These are phyloP conservation scores for Picochlorum costavermella DNA, from an alignment of 139 green algal genomes.

Conservation along the genomic window DNA sequence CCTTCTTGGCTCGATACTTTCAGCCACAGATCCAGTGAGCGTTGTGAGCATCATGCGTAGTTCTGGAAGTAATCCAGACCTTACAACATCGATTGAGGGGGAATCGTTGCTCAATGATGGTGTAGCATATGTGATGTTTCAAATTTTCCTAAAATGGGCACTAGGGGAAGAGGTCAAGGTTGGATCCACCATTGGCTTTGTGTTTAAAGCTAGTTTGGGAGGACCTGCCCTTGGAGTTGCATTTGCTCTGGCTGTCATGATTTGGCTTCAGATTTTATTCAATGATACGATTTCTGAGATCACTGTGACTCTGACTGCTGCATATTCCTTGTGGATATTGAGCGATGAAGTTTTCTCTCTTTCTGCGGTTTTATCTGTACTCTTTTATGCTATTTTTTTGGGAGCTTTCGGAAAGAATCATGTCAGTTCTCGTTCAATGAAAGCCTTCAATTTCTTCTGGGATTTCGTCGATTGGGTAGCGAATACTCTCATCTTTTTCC, in stretches of 20 bases:
- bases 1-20: conserved; percentile 55
- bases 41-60: conserved; percentile 51
- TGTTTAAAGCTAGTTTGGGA: conserved; percentile 35
- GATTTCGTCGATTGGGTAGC: conserved; percentile 50
- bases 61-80: background rate
- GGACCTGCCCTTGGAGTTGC: conserved; percentile 37
- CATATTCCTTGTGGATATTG: conserved; percentile 44
- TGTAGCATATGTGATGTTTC: conserved; percentile 57
- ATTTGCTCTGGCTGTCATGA: conserved; percentile 31
- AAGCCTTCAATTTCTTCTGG: conserved; percentile 45
- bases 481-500: conserved; percentile 68
- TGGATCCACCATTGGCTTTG: conserved; percentile 21
- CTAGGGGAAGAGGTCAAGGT: conserved; percentile 9
- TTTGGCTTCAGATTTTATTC: conserved; percentile 41
- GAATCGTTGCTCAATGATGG: conserved; percentile 80
- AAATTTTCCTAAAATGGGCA: conserved; percentile 30
- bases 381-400: conserved; percentile 41
- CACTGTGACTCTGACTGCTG: conserved; percentile 38
- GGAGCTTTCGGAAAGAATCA: conserved; percentile 29
- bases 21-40: conserved; percentile 66
- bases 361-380: conserved; percentile 53
- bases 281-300: conserved; percentile 44
- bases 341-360: conserved; percentile 40
- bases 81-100: conserved; percentile 13
- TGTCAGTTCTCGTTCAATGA: conserved; percentile 30